Percentiles rank a stretch among this genome's conserved stretches.
These are phyloP conservation scores for Cymbopogon citratus DNA, from an alignment of 176 grass and related monocot species.

Conservation along the genomic window DNA sequence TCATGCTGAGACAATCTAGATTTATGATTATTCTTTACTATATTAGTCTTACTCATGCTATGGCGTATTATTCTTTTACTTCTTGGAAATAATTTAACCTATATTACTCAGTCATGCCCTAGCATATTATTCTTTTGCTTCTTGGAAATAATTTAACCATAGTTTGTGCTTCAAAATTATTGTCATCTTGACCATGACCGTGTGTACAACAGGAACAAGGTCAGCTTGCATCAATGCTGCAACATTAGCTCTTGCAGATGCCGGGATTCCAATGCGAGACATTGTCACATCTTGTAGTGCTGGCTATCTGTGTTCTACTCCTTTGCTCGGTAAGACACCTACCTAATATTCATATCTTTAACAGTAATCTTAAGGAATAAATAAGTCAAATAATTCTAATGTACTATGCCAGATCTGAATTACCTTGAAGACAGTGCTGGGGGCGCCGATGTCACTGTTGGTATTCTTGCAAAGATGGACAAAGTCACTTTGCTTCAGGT, in stretches of 20 bases:
- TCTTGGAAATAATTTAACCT: neutral
- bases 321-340: constrained; percentile 67
- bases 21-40: too few species aligned
- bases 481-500: constrained; percentile 99
- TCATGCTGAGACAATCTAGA: too few species aligned
- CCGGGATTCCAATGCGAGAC: constrained; percentile 90
- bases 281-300: constrained; percentile 95
- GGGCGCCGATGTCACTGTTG: constrained; percentile 87
- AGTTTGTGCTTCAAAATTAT: neutral
- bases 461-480: constrained; percentile 83
- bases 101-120: neutral
- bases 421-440: constrained; percentile 93
- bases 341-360: neutral
- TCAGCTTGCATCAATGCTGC: constrained; percentile 99
- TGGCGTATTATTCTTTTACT: neutral
- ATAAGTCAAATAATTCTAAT: constrained; percentile 4
- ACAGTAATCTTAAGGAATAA: neutral
- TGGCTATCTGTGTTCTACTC: constrained; percentile 85
- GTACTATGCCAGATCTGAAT: constrained; percentile 71
- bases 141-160: neutral
- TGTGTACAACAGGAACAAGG: constrained; percentile 60
- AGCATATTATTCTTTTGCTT: neutral
- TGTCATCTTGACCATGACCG: constrained; percentile 8
- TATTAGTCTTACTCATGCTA: neutral
- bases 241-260: constrained; percentile 90